Evolutionary conservation across 345 rosid genomes (phyloP), one percentile per base, ranked within the genome.

Genomic region (Lenwebbia sp.): DNA sequence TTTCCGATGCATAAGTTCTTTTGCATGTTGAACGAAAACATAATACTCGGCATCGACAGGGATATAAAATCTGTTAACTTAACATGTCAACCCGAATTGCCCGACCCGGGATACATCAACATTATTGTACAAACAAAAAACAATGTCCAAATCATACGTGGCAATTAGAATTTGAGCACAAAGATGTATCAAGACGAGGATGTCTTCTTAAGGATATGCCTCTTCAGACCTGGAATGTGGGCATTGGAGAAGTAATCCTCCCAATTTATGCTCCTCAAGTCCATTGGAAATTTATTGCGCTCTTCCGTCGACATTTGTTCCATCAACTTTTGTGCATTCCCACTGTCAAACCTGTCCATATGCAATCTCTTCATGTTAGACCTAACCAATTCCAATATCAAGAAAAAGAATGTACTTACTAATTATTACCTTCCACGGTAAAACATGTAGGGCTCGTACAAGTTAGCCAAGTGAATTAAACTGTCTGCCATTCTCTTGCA

Each of bases 251-350:
- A 57, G 86, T 88, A 91, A 86, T 91, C 49, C 86, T 86, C 54
- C 92, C 93, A 93, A 58, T 89, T 87, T 74, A 92, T 86, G 87
- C 78, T 52, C 52, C 75, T 85, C n/a, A 85, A 14, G 70, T 92
- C 88, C 3, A 91, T 85, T 4, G 83, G 88, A 78, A 91, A 91
- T 33, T 50, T 86, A 40, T 41, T 81, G 83, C 17, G 85, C 88
- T 92, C 95, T 86, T 90, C 92, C 19, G 2, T 33, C 19, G 91
- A 88, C 89, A 89, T 54, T 12, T 88, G 88, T 14, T 84, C 82
- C 26, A 89, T 83, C 78, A 91, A 55, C 76, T 84, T 91, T 22
- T 65, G 75, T 5, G 85, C 86, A 41, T 91, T 90, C 26, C 41
- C 83, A n/a, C 84, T 87, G 33, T 93, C 92, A 52, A 88, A 88